Conservation (phyloP, 495 filamentous ascomycete species). For the Sporormia fimetaria region DNA sequence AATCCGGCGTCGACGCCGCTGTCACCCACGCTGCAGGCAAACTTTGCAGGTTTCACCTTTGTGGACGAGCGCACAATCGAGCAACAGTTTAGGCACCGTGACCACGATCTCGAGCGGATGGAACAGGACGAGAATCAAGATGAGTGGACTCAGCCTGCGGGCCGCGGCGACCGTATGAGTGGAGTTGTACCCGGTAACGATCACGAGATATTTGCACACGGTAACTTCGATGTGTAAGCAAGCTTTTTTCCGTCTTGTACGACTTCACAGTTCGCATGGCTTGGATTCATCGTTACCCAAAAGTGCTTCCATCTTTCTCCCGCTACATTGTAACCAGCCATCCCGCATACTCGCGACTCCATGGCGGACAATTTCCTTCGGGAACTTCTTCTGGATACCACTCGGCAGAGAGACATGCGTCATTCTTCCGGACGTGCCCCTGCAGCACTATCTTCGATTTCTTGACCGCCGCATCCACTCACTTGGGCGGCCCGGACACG, state of each 20-base stretch:
- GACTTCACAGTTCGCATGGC: not conserved
- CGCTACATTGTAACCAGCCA: slow-evolving; percentile 5
- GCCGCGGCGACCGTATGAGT: slow-evolving; percentile 32
- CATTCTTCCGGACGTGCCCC: no score
- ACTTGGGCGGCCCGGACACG: no score
- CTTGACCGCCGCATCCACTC: no score
- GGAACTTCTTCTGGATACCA: slow-evolving; percentile 20
- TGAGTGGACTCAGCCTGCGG: slow-evolving; percentile 19
- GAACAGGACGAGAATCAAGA: slow-evolving; percentile 49
- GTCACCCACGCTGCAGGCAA: slow-evolving; percentile 89
- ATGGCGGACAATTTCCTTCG: slow-evolving; percentile 11
- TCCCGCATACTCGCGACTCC: slow-evolving; percentile 7
- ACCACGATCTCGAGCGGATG: slow-evolving; percentile 51
- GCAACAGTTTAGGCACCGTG: slow-evolving; percentile 57
- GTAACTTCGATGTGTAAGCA: slow-evolving; percentile 31
- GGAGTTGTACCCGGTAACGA: slow-evolving; percentile 30
- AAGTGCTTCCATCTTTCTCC: slow-evolving; percentile 16
- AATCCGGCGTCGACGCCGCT: slow-evolving; percentile 80
- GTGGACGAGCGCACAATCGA: slow-evolving; percentile 95
- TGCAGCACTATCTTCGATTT: no score
- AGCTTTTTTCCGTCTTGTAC: slow-evolving; percentile 1
- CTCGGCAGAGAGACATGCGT: no score
- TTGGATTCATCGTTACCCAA: slow-evolving; percentile 6
- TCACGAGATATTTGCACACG: slow-evolving; percentile 31
- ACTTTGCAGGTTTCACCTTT: slow-evolving; percentile 96